Evolutionary conservation across 495 filamentous ascomycete genomes (phyloP), one percentile per base, ranked within the genome.

Genomic region (Penicillium coffeae): DNA sequence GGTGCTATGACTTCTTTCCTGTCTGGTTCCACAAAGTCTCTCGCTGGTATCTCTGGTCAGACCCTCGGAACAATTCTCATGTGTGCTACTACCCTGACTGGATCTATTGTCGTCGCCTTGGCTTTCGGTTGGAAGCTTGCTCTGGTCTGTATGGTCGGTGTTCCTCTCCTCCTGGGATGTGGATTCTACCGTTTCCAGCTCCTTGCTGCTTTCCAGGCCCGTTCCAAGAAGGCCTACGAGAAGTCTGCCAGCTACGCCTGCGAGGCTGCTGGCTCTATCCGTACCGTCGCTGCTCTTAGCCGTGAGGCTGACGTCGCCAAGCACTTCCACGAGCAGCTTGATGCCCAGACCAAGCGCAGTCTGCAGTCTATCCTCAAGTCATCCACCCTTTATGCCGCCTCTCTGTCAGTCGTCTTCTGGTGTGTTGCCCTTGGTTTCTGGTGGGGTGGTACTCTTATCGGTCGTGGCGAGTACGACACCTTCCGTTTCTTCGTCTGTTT

Each of bases 371-470:
- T 90, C 5, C 37, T 85, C 38, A 80, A 75, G 49, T 85, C 85
- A 4, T 90, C 87, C 16, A 53, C 74, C 3, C 75, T 94, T 1
- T 96, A 94, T 57, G 89, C 88, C 2, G 68, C 81, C 14, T 87
- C 89, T 41, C 90, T 96, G 63, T 80, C 82, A 3, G 70, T 93
- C 37, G 80, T 84, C 59, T 92, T 95, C 74, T 76, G 90, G 38
- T 88, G 83, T 55, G 80, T 89, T 39, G 91, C 88, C 8, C 81
- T 96, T n/a, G 90, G 85, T 1, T 96, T 95, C 71, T 95, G 89
- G 89, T 95, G 93, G 56, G 91, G 91, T 41, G 90, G 90, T 22
- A 84, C 77, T 2, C 74, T 93, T 33, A 85, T 96, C 35, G 80
- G 77, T n/a, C 75, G 76, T 25, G 53, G 63, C 21, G 85, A 95